These are phyloP conservation scores for Mercurialis annua DNA, from an alignment of 345 rosid species.

Conservation along the genomic window DNA sequence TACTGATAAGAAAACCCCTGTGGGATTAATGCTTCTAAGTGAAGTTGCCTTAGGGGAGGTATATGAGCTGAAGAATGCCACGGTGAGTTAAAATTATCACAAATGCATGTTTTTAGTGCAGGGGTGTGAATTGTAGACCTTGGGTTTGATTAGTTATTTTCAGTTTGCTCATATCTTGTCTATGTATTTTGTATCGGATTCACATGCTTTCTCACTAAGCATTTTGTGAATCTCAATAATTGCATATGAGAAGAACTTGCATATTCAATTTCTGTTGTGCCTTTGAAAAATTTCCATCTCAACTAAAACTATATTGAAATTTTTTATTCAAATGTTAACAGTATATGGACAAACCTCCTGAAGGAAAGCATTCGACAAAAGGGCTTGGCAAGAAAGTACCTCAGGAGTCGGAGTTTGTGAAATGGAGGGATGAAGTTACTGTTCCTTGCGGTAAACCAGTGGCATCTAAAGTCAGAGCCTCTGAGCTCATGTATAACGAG, in stretches of 20 bases:
- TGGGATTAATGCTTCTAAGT: constrained; percentile 88
- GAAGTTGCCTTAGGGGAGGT: constrained; percentile 89
- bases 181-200: too few relatives aligned
- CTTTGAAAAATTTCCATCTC: background rate
- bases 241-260: background rate
- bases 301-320: background rate
- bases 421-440: constrained; percentile 77
- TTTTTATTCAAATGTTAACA: constrained; percentile 13
- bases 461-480: constrained; percentile 58
- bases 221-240: background rate
- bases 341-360: constrained; percentile 86
- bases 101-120: background rate
- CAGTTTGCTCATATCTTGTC: background rate
- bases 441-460: constrained; percentile 96
- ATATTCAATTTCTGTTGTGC: background rate
- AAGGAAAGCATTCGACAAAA: constrained; percentile 91
- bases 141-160: background rate
- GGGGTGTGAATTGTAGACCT: background rate
- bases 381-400: constrained; percentile 91
- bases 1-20: constrained; percentile 70
- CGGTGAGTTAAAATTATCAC: constrained; percentile 41
- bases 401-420: constrained; percentile 60
- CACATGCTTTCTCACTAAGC: background rate
- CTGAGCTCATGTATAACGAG: constrained; percentile 93
- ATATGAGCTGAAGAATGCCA: constrained; percentile 69